Evolutionary conservation across 2,329 filamentous ascomycete genomes (phyloP), one percentile per base, ranked within the genome.

Genomic region (Cladorrhinum sp.): DNA sequence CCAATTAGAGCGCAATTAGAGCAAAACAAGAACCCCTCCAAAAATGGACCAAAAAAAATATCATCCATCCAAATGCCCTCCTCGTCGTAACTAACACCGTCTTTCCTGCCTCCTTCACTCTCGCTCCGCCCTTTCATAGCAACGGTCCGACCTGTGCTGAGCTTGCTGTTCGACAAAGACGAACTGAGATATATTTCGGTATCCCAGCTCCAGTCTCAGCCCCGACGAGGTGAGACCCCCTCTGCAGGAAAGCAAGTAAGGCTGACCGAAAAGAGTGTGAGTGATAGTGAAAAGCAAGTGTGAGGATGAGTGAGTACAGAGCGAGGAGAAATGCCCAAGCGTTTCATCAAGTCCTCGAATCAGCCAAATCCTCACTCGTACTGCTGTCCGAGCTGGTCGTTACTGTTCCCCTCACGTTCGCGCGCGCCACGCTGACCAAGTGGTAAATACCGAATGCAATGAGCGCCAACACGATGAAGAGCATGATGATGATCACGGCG

Each of bases 401-500:
- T 57, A 76, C 72, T 62, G 74, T 79, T 65, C 67, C 69, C 54
- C 53, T 63, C 59, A 79, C 75, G 59, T 75, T 74, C 54, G 67
- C 67, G 45, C 82, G 75, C 20, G 80, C 83, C 25, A 79, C 73
- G 65, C 79, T 78, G 54, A 88, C 85, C 8, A 88, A 75, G 61
- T 80, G 78, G 75, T 84, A 87, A 73, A 88, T 88, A 63, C 83
- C 85, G 67, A 87, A 87, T 7, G 82, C 80, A 58, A 88, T 83
- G 61, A 77, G 75, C 57, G 84, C 83, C 52, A 88, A 80, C 53
- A 88, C 75, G 69, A 85, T 72, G 76, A 88, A 88, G 67, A 88
- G 80, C 59, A 88, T 73, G 73, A 88, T 87, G 74, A 88, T 82
- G 71, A 88, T 88, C 73, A 88, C 79, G 67, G 85, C 85, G 73